Percentiles rank a stretch among this genome's conserved stretches.
These are phyloP conservation scores for Cronartium ribicola DNA, from an alignment of 1,284 basidiomycete genomes.

Conservation along the genomic window DNA sequence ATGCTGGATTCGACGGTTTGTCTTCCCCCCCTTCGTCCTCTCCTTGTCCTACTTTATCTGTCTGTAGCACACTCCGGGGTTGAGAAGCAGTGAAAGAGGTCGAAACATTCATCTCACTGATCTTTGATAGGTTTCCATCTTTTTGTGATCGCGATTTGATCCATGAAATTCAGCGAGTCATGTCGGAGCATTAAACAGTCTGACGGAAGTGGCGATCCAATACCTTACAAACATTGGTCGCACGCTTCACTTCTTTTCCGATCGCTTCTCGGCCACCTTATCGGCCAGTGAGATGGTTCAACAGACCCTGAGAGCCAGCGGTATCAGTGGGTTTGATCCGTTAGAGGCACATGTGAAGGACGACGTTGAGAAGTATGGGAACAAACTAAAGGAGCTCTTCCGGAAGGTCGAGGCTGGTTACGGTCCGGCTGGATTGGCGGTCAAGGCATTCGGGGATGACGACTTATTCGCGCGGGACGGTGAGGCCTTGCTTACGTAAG, in stretches of 20 bases:
- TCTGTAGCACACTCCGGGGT: background rate
- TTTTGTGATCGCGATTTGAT: constrained; percentile 5
- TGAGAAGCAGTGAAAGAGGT: background rate
- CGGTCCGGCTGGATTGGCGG: constrained; percentile 18
- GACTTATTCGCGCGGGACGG: constrained; percentile 36
- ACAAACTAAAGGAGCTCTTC: constrained; percentile 30
- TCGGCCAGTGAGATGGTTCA: constrained; percentile 36
- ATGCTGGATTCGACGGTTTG: constrained; percentile 40
- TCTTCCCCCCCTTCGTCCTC: background rate
- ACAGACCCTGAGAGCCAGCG: constrained; percentile 31
- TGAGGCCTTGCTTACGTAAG: constrained; percentile 35
- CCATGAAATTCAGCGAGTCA: constrained; percentile 19
- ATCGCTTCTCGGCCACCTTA: constrained; percentile 27
- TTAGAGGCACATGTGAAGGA: constrained; percentile 37
- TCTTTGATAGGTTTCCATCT: constrained; percentile 10
- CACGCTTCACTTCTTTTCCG: constrained; percentile 31
- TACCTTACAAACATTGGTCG: constrained; percentile 36
- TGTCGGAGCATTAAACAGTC: constrained; percentile 19
- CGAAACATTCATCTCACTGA: constrained; percentile 9
- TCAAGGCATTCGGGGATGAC: constrained; percentile 33
- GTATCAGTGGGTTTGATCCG: constrained; percentile 16
- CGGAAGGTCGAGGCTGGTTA: constrained; percentile 34
- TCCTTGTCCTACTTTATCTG: background rate
- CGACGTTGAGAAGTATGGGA: constrained; percentile 35
- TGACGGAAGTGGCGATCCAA: constrained; percentile 34